Base-by-base conservation (phyloP, 345 rosid genomes). In the Moricandia arvensis region DNA sequence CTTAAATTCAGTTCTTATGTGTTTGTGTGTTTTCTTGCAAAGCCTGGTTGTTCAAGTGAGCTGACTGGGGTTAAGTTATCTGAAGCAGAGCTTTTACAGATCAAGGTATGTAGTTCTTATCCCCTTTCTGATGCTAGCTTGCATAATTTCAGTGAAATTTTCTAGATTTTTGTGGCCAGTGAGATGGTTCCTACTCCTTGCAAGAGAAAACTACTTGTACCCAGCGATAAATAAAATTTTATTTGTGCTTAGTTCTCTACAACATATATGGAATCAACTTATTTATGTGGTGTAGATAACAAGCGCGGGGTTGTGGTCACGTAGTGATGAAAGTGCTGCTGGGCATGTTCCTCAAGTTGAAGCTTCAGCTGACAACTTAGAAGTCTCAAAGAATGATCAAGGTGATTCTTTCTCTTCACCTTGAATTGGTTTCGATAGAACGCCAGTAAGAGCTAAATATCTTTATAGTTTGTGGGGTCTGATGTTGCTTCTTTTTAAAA, bases 291-390 rank as follows among this genome's bases (percentile, higher is more conserved):
- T 80, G 64, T 73, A 95, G 99, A 93, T 95, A 68, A 87, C 94
- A 59, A 87, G 98, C 80, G 93, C 93, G 10, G 96, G 96, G 79
- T 80, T 93, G 83, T 93, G 98, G 99, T 90, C 88, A 35, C 89
- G 77, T 43, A 82, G 74, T 73, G 83, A 75, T 73, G 91, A 85
- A 83, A 72, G 81, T 63, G 71, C 61, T 68, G 73, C 77, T 69
- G 59, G 38, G 18, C 81, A 81, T 54, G 72, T 71, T 59, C 86
- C 87, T 68, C 72, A 71, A 68, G 43, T 70, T 71, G 77, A 80
- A 57, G 64, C 75, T 74, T 74, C 69, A 53, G 34, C 80, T 57
- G 83, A 84, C 63, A 68, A 74, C 49, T 64, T 85, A 54, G 85
- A 84, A 84, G 81, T 79, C 66, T 75, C 85, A 47, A 77, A 66